Percentiles rank a stretch among this genome's conserved stretches.
Evolutionary conservation across 164 flowering plant species (phyloP).

Genomic region (Aristolochia fimbriata): DNA sequence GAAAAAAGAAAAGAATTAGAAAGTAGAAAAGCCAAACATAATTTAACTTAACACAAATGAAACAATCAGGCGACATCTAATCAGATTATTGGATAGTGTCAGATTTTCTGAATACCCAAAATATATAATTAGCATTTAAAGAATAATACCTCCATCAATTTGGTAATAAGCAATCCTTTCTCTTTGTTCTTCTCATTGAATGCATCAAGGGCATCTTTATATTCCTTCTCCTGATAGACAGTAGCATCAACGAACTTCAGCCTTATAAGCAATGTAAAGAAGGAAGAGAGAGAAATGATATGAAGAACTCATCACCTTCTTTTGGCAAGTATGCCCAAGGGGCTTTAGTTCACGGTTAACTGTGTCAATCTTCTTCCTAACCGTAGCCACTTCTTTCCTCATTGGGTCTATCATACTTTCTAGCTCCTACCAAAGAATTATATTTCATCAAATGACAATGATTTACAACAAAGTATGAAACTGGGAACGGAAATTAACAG

Average conservation of each 20-base stretch:
- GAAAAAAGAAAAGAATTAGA: too few relatives aligned
- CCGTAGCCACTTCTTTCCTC: slow-evolving; percentile 76
- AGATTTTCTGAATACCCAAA: too few relatives aligned
- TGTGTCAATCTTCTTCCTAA: slow-evolving; percentile 78
- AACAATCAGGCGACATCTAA: neutral
- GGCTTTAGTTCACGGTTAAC: slow-evolving; percentile 80
- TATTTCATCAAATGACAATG: neutral
- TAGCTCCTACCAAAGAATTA: slow-evolving; percentile 46
- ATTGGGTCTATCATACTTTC: slow-evolving; percentile 82
- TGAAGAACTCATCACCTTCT: slow-evolving; percentile 47
- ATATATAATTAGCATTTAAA: neutral
- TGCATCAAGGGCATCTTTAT: slow-evolving; percentile 75
- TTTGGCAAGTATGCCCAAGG: slow-evolving; percentile 64
- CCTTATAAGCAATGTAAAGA: neutral
- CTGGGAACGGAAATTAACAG: too few relatives aligned
- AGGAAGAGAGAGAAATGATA: too few relatives aligned
- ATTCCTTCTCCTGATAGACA: slow-evolving; percentile 66
- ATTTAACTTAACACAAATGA: too few relatives aligned
- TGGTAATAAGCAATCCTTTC: slow-evolving; percentile 60
- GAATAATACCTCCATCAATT: slow-evolving; percentile 63
- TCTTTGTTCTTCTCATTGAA: slow-evolving; percentile 78
- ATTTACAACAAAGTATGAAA: neutral
- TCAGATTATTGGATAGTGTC: neutral
- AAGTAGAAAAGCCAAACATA: too few relatives aligned
- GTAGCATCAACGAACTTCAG: neutral